These are phyloP conservation scores for Mesotaenium endlicherianum DNA, from an alignment of 139 green algal genomes.

Conservation along the genomic window DNA sequence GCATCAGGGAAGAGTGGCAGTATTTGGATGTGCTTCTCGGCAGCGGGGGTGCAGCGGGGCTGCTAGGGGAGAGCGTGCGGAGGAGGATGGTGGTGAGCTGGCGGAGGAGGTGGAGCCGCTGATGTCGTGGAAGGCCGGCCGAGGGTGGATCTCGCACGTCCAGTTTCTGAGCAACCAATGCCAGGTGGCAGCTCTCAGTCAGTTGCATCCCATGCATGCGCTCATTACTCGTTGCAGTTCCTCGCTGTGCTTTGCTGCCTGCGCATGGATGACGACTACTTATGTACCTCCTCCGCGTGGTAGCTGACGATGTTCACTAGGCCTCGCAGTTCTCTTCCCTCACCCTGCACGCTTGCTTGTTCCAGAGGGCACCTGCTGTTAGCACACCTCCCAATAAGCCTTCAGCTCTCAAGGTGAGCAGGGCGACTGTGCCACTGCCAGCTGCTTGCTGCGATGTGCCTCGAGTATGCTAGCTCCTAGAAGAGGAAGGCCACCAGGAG, in stretches of 20 bases:
- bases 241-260: not conserved
- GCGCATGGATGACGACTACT: not conserved
- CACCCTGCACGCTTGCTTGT: too few relatives aligned
- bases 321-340: not conserved
- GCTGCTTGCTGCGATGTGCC: too few relatives aligned
- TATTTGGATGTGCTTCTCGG: not conserved
- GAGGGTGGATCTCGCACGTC: slow-evolving; percentile 38
- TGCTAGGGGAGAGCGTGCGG: not conserved
- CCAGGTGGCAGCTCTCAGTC: slow-evolving; percentile 8
- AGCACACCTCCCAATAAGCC: too few relatives aligned
- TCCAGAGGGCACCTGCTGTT: too few relatives aligned
- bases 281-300: not conserved
- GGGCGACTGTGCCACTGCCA: too few relatives aligned
- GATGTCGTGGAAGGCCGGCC: slow-evolving; percentile 22
- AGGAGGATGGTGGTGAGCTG: not conserved
- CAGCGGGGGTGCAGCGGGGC: not conserved
- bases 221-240: too few relatives aligned
- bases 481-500: too few relatives aligned
- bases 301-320: not conserved
- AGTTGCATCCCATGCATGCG: too few relatives aligned
- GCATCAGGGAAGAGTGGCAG: slow-evolving; percentile 21
- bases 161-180: slow-evolving; percentile 36
- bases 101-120: slow-evolving; percentile 24
- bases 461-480: too few relatives aligned
- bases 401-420: too few relatives aligned